Percentiles rank a stretch among this genome's conserved stretches.
Evolutionary conservation across 192 early-diverging fungal genomes (phyloP).

Genomic region (Backusella morwellensis): DNA sequence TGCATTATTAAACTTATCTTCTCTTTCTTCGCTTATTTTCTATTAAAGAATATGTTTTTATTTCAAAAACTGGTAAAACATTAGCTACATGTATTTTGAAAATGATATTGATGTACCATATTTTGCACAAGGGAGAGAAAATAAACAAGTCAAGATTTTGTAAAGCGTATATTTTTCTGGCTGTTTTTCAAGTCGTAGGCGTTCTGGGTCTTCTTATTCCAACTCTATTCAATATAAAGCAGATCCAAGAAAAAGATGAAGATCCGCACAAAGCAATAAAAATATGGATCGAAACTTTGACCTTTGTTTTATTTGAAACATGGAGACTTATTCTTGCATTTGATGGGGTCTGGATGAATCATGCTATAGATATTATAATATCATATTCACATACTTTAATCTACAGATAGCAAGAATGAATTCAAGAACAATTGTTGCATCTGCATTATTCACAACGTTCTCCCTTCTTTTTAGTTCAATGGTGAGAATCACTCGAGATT

Average conservation of each 20-base stretch:
- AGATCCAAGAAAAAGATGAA: neutral
- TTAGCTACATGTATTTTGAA: neutral
- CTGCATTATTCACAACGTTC: neutral
- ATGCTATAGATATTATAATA: neutral
- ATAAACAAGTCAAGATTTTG: neutral
- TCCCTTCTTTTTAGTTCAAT: neutral
- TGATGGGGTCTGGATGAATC: neutral
- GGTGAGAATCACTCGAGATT: neutral
- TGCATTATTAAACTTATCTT: neutral
- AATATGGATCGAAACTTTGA: neutral
- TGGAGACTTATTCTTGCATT: neutral
- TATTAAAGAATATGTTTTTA: neutral
- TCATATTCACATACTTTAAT: neutral
- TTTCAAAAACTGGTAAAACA: neutral
- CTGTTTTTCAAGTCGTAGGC: neutral
- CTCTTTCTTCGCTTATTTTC: neutral
- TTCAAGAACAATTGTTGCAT: neutral
- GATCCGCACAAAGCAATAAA: neutral
- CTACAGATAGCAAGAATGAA: neutral
- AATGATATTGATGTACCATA: neutral
- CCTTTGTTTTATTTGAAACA: neutral
- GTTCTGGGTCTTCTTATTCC: neutral
- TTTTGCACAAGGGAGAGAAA: neutral
- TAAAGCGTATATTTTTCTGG: neutral
- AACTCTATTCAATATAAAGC: slow-evolving; percentile 1